Evolutionary conservation across 768 basidiomycete genomes (phyloP).

Genomic region (Podaxis sp.): DNA sequence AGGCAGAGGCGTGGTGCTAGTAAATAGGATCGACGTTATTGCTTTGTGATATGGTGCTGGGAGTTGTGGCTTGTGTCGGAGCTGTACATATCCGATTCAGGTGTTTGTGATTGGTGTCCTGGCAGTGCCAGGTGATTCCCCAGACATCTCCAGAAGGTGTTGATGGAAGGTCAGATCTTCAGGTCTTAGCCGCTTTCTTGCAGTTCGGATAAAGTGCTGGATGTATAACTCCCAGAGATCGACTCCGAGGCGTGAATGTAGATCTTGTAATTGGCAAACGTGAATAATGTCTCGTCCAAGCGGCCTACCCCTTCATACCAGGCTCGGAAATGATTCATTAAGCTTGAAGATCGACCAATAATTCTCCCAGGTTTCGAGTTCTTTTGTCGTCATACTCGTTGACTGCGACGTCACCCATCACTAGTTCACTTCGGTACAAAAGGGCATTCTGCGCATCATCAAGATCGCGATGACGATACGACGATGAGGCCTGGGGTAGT

Average conservation of each 20-base stretch:
- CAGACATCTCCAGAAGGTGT: neutral
- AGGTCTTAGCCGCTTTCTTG: neutral
- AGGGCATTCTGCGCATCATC: neutral
- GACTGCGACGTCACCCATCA: neutral
- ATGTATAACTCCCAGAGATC: neutral
- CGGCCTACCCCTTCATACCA: neutral
- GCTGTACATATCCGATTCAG: no score
- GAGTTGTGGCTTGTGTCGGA: neutral
- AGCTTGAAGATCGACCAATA: neutral
- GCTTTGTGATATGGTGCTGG: neutral
- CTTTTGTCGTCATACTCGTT: neutral
- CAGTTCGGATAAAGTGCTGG: neutral
- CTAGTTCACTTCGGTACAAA: neutral
- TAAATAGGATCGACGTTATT: neutral
- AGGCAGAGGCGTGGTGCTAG: neutral
- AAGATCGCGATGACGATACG: neutral
- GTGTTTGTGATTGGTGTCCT: no score
- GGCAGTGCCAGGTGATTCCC: no score
- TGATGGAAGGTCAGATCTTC: neutral
- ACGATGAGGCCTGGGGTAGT: neutral
- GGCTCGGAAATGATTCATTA: neutral
- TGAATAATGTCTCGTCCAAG: neutral
- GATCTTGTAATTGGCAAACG: neutral
- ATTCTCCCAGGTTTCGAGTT: neutral
- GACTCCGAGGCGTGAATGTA: neutral